Evolutionary conservation across 805 yeast species (phyloP).

Genomic region (Komagataella mondaviorum): DNA sequence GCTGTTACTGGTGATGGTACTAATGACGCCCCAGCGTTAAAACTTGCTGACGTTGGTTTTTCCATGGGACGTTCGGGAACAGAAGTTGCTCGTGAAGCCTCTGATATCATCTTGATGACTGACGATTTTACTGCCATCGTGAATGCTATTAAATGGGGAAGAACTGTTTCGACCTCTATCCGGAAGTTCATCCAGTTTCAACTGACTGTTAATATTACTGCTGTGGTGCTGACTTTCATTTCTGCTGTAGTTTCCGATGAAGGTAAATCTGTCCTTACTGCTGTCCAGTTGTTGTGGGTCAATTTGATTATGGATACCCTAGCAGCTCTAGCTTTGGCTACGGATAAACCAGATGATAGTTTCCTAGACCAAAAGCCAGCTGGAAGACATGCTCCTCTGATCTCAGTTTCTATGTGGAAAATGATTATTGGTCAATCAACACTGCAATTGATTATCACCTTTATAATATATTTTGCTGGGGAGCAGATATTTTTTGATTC

Average conservation of each 20-base stretch:
- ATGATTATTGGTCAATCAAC: constrained; percentile 86
- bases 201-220: constrained; percentile 90
- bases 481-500: constrained; percentile 35
- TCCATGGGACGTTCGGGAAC: constrained; percentile 98
- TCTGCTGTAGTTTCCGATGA: constrained; percentile 79
- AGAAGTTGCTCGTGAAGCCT: constrained; percentile 97
- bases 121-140: constrained; percentile 94
- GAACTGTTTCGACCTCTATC: constrained; percentile 90
- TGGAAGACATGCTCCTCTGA: constrained; percentile 67
- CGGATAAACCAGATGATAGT: constrained; percentile 86
- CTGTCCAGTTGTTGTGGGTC: constrained; percentile 96
- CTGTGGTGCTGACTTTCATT: constrained; percentile 87
- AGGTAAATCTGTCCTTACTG: constrained; percentile 82
- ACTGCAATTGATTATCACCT: constrained; percentile 69
- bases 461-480: constrained; percentile 75
- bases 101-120: constrained; percentile 93
- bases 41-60: constrained; percentile 93
- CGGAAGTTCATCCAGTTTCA: constrained; percentile 95
- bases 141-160: constrained; percentile 96
- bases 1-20: constrained; percentile 99
- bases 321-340: constrained; percentile 95
- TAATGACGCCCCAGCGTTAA: constrained; percentile 94
- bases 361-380: constrained; percentile 74
- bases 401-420: constrained; percentile 93
- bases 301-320: constrained; percentile 96